A percentile compares a stretch with the other conserved stretches of the same genome.
Evolutionary conservation across 345 rosid species (phyloP).

Genomic region (Psidium guajava): DNA sequence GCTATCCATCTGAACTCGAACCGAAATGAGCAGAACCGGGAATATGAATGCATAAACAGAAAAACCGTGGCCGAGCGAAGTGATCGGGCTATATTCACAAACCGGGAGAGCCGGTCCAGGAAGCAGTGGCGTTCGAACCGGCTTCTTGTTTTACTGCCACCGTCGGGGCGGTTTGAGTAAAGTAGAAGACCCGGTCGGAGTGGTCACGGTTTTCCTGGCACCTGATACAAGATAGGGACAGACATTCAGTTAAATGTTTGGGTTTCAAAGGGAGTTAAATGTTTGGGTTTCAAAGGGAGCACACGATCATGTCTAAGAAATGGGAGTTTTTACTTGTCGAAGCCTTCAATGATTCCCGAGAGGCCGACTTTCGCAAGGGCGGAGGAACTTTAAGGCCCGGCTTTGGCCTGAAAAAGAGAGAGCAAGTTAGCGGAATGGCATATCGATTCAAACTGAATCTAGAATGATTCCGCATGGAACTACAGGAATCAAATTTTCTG

Average conservation of each 20-base stretch:
- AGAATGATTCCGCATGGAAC: neutral
- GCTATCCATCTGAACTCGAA: neutral
- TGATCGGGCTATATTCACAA: neutral
- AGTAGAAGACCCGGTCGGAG: conserved; percentile 9
- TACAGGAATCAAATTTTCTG: neutral
- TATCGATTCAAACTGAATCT: neutral
- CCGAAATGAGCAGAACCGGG: neutral
- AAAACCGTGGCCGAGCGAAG: neutral
- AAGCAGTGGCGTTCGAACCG: neutral
- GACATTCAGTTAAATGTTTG: neutral
- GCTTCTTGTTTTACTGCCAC: conserved; percentile 22
- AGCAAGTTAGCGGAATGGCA: neutral
- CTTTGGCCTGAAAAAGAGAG: conserved; percentile 12
- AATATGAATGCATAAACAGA: neutral
- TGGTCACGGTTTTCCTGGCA: conserved; percentile 15
- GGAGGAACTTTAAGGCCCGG: conserved; percentile 5
- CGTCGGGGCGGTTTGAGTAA: conserved; percentile 27
- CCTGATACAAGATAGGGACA: conserved; percentile 13
- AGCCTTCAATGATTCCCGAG: conserved; percentile 7
- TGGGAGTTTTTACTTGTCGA: conserved; percentile 2
- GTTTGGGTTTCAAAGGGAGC: neutral
- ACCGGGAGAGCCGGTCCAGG: neutral
- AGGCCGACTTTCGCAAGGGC: conserved; percentile 21
- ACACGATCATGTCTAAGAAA: neutral
- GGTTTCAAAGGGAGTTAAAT: neutral